Evolutionary conservation across 805 yeast species (phyloP), one percentile per base, ranked within the genome.

Genomic region (Komagataella ulmi): DNA sequence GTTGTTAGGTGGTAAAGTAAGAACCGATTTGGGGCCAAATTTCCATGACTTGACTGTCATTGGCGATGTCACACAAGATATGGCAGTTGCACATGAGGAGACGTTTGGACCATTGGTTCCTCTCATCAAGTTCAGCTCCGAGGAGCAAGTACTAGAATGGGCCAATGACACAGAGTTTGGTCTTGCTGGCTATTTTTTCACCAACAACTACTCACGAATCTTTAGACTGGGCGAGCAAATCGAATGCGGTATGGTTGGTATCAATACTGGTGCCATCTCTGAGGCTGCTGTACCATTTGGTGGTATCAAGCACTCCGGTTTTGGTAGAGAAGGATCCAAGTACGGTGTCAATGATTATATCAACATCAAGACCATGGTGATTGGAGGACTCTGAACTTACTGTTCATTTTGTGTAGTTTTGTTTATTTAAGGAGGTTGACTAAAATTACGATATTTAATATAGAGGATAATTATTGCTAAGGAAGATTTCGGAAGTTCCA

Each of bases 71-170:
- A 77, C 80, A 49, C 62, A 68, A 2, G 72, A 71, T 18, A 85
- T 85, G 79, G 56, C 63, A 46, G 77, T 85, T 40, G 71, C 75
- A 57, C 57, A 64, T n/a, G 89, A 85, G 58, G 95, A 86, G 64
- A 85, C 90, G 2, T 86, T 86, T 63, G 95, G 93, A 2, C 95
- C 95, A 2, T 71, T 86, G 17, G 86, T 86, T 17, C 86, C 88
- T 1, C 65, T 87, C 50, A 76, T 83, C 61, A 77, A 75, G 60
- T 86, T 86, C 61, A 62, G 65, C 45, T 64, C 80, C n/a, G 85
- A 78, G 49, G 83, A 80, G 47, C 86, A 83, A 61, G 90, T 78
- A 3, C 49, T 85, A 7, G 64, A 60, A 50, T 60, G 71, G 52
- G 90, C 93, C 21, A 87, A 87, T 65, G 72, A 72, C 55, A 77